Evolutionary conservation across 192 early-diverging fungal species (phyloP), one percentile per base, ranked within the genome.

Genomic region (Coemansia sp.): DNA sequence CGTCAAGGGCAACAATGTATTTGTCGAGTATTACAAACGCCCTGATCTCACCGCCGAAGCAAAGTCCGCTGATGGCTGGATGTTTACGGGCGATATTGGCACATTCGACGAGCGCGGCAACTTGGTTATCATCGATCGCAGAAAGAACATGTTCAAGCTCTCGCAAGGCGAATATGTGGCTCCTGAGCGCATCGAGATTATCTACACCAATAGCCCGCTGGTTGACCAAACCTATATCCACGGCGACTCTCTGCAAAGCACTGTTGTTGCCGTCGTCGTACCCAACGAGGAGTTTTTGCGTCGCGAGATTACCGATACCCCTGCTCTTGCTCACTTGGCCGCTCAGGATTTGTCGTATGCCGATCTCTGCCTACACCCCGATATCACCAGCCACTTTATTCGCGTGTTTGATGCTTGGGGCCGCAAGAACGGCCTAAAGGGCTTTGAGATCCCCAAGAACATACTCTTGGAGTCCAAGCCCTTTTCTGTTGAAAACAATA

Each of bases 81-180:
- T 89, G 38, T 80, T 85, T 23, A 90, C 93, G 2, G 95, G 95
- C 4, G 95, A 97, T 64, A 91, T 97, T 73, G 94, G 91, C 61
- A 73, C 82, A 64, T 85, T 91, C 50, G 88, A 91, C 47, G 81
- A 81, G 11, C 76, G 79, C 16, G 95, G 94, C 2, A 73, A 79
- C 28, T 70, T 97, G 46, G 73, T 78, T 6, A 85, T 97, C 69
- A 88, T 97, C 79, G 93, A 95, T 63, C 86, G 93, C 43, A 89
- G 87, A 64, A 94, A 94, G 75, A 94, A 94, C 57, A 90, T 95
- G 49, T 92, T 95, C 79, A 93, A 94, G 78, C 85, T 93, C 46
- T 71, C 87, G 0, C 88, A 93, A 57, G 87, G 89, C 73, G 91
- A 92, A 66, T 93, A 93, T 64, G 85, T 93, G 21, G 89, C 93